These are phyloP conservation scores for Heracleum sosnowskyi DNA, from an alignment of 129 eudicot genomes.

Conservation along the genomic window DNA sequence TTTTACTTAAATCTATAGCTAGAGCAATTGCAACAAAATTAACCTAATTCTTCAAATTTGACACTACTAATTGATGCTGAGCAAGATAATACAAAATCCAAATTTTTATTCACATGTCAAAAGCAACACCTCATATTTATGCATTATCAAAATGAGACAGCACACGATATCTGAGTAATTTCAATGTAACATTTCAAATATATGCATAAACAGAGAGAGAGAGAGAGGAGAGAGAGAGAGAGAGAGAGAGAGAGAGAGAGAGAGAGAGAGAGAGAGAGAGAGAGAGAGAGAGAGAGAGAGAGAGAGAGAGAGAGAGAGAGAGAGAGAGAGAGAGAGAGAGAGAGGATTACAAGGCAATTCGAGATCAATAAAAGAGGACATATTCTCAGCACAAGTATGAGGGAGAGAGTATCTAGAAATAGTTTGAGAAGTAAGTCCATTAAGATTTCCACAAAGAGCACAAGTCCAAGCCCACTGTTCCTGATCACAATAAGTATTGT, in stretches of 20 bases:
- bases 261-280: neutral
- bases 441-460: conserved; percentile 76
- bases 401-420: conserved; percentile 53
- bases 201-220: neutral
- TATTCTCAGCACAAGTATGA: conserved; percentile 51
- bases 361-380: conserved; percentile 78
- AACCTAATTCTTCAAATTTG: neutral
- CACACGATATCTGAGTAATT: neutral
- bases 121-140: too few relatives aligned
- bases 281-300: neutral
- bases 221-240: neutral
- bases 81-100: too few relatives aligned
- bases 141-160: neutral
- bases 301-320: neutral
- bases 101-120: neutral
- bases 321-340: neutral
- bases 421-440: conserved; percentile 52
- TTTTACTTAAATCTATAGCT: neutral
- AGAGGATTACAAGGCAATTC: conserved; percentile 60
- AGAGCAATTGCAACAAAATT: neutral
- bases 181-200: too few relatives aligned
- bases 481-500: conserved; percentile 82
- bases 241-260: neutral
- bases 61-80: too few relatives aligned
- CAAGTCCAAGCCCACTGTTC: conserved; percentile 97